Base-by-base conservation (phyloP, 192 early-diverging fungal genomes). In the Coemansia sp. region DNA sequence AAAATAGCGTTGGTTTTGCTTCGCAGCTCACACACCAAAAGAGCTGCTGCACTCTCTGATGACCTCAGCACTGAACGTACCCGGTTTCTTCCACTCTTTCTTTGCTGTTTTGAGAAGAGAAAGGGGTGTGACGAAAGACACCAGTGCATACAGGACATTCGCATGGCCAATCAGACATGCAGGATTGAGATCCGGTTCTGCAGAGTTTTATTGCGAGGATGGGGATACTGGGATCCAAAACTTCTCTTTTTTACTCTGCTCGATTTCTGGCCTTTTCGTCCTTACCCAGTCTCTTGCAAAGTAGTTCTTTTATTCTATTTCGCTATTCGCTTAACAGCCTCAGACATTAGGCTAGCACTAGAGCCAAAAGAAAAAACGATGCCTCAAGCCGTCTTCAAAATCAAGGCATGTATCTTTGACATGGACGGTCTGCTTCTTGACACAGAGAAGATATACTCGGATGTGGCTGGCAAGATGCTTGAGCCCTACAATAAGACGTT, bases 361-460 rank as follows among this genome's bases (percentile, higher is more conserved):
- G 41, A 39, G 7, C 42, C 54, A 42, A 26, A 11, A n/a, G 5
- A 32, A 41, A 42, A n/a, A 15, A 47, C 26, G 8, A 66, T 19
- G 22, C 67, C 72, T 72, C 41, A 69, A n/a, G 41, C 68, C 16
- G 49, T 56, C 15, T 66, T 83, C 5, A 54, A 51, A 43, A 87
- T 90, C 39, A 85, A 86, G 54, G 83, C 88, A 42, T 90, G 89
- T 68, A 88, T 92, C 66, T 92, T 92, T 69, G 91, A 92, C 58
- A 92, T 92, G 91, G 91, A 93, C 59, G 91, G 91, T 41, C 84
- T 91, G 32, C 84, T 93, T 41, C 81, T 91, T 21, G 93, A 95
- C 71, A 96, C 95, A 9, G 95, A 98, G 82, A 82, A 85, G 18
- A 88, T 98, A 61, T 98, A 98, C 77, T 90, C 93, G 7, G 82